Evolutionary conservation across 345 rosid genomes (phyloP).

Genomic region (Citrus reticulata): DNA sequence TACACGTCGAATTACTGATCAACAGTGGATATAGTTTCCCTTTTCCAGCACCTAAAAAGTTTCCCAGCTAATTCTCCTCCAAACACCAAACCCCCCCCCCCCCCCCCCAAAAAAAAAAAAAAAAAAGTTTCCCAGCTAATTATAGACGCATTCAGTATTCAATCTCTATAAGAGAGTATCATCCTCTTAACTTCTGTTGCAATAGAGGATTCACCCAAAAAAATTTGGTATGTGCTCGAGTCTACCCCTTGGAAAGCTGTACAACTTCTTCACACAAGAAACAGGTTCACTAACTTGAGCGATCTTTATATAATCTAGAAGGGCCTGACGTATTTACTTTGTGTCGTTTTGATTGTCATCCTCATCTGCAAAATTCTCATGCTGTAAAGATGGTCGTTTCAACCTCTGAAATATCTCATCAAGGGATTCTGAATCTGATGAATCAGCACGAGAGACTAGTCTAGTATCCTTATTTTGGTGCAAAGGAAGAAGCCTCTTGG

Average conservation of each 20-base stretch:
- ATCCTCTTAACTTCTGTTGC: slow-evolving; percentile 9
- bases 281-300: neutral
- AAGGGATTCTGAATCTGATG: slow-evolving; percentile 67
- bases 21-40: neutral
- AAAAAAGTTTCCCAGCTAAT: neutral
- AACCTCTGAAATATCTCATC: slow-evolving; percentile 91
- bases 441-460: slow-evolving; percentile 26
- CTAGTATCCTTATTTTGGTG: slow-evolving; percentile 50
- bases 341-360: slow-evolving; percentile 24
- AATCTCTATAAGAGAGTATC: neutral
- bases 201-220: neutral
- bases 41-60: neutral
- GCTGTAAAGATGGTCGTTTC: slow-evolving; percentile 60
- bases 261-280: slow-evolving; percentile 18
- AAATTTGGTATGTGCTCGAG: neutral
- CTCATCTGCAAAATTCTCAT: slow-evolving; percentile 29
- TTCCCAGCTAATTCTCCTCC: too few relatives aligned
- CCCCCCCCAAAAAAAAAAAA: too few relatives aligned
- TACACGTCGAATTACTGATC: slow-evolving; percentile 9
- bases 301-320: slow-evolving; percentile 22
- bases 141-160: neutral
- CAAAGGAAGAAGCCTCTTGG: slow-evolving; percentile 63
- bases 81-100: too few relatives aligned
- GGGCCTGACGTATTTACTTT: slow-evolving; percentile 20
- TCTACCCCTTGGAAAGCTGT: slow-evolving; percentile 6